Percentiles rank a stretch among this genome's conserved stretches.
These are phyloP conservation scores for Verticillium albo-atrum DNA, from an alignment of 2,329 filamentous ascomycete genomes.

Conservation along the genomic window DNA sequence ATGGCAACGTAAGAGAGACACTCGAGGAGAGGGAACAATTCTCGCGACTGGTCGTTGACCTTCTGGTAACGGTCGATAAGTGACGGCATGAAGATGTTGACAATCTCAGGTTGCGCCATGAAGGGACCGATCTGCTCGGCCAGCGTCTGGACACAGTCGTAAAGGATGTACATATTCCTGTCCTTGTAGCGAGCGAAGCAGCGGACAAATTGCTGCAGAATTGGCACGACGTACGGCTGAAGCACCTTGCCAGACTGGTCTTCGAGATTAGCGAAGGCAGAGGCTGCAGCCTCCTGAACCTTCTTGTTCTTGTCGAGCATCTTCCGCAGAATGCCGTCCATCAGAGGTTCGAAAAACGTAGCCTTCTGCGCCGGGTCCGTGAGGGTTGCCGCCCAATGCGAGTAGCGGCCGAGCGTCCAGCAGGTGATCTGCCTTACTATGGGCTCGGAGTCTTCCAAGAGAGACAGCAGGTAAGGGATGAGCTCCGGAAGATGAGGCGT, in stretches of 20 bases:
- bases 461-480: slow-evolving; percentile 81
- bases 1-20: slow-evolving; percentile 92
- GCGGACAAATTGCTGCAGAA: slow-evolving; percentile 84
- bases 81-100: slow-evolving; percentile 85
- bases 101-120: slow-evolving; percentile 75
- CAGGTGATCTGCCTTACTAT: slow-evolving; percentile 96
- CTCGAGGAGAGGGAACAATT: slow-evolving; percentile 93
- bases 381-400: slow-evolving; percentile 81
- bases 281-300: slow-evolving; percentile 93
- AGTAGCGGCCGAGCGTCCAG: slow-evolving; percentile 94
- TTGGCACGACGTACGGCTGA: slow-evolving; percentile 81
- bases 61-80: slow-evolving; percentile 84
- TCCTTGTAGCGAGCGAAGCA: slow-evolving; percentile 98
- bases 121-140: slow-evolving; percentile 85
- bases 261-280: slow-evolving; percentile 92
- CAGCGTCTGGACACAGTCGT: slow-evolving; percentile 96
- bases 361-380: slow-evolving; percentile 62
- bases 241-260: slow-evolving; percentile 83
- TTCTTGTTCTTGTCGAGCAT: slow-evolving; percentile 99
- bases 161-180: slow-evolving; percentile 97
- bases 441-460: slow-evolving; percentile 80
- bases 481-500: slow-evolving; percentile 86
- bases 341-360: slow-evolving; percentile 87
- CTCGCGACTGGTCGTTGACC: slow-evolving; percentile 82
- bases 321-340: slow-evolving; percentile 89